Percentiles rank a stretch among this genome's conserved stretches.
Evolutionary conservation across 306 rosid species (phyloP).

Genomic region (Astragalus glycyphyllos): DNA sequence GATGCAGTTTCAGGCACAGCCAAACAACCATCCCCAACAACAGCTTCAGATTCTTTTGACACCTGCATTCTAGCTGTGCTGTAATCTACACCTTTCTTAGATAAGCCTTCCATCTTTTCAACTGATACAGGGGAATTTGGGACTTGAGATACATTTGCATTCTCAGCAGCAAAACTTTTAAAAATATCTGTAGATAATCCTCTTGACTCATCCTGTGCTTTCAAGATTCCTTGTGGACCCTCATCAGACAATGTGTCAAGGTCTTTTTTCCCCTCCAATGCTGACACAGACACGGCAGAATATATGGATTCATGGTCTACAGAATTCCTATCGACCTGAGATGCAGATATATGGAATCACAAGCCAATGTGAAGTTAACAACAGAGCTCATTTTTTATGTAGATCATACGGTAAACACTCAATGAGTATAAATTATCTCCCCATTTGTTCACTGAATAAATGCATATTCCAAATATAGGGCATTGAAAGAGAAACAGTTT

Average conservation of each 20-base stretch:
- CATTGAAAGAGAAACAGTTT: slow-evolving; percentile 23
- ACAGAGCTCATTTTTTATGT: slow-evolving; percentile 2
- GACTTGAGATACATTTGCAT: slow-evolving; percentile 33
- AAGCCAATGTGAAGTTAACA: slow-evolving; percentile 21
- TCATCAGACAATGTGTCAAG: slow-evolving; percentile 30
- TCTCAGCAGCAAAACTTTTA: slow-evolving; percentile 31
- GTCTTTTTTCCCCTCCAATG: slow-evolving; percentile 12
- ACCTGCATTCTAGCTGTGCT: slow-evolving; percentile 19
- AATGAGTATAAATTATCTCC: slow-evolving; percentile 7
- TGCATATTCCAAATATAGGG: slow-evolving; percentile 7
- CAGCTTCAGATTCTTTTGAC: slow-evolving; percentile 26
- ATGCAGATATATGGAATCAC: slow-evolving; percentile 33
- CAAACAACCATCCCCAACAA: slow-evolving; percentile 20
- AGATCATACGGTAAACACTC: slow-evolving; percentile 7
- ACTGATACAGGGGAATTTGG: slow-evolving; percentile 21
- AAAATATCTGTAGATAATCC: slow-evolving; percentile 31
- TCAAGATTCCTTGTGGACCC: slow-evolving; percentile 19
- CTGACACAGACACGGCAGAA: background rate
- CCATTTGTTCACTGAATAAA: slow-evolving; percentile 7
- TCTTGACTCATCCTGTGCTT: slow-evolving; percentile 40
- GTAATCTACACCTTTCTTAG: slow-evolving; percentile 34
- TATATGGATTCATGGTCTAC: background rate
- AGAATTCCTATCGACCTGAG: slow-evolving; percentile 33
- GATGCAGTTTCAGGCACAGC: no score
- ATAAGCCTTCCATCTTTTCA: slow-evolving; percentile 35